Base-by-base conservation (phyloP, 23 red algal species). In the Gracilaria gracilis region DNA sequence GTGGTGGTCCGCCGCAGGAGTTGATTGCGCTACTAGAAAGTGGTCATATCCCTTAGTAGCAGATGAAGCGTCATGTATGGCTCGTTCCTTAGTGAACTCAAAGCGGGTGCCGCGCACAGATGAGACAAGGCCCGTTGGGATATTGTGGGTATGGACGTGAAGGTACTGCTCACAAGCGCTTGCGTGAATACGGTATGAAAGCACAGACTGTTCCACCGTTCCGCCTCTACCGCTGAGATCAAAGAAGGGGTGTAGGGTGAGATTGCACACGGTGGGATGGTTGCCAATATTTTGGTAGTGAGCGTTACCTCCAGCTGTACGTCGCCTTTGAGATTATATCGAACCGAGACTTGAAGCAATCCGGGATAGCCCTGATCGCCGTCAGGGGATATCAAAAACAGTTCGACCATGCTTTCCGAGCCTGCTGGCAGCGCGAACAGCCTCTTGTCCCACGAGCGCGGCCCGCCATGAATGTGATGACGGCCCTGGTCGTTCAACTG, bases 281-380 rank as follows among this genome's bases (percentile, higher is more conserved):
- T 23, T 37, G 5, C 83, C 85, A 1, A 89, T 58, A 24, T 87
- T 88, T 58, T 82, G 15, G 84, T 83, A 9, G 17, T 82, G 15
- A 91, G 55, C 16, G 70, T 84, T 20, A 85, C 75, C 53, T 70
- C 31, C 47, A 95, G 50, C 25, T 57, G 70, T 50, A 44, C 93
- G 19, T 82, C 57, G 20, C 75, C 81, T 2, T 38, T 66, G 4
- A 95, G 33, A 39, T 88, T 58, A 82, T 95, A 95, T 33, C 88
- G 80, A 40, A 95, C 85, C 0, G 40, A 75, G n/a, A 91, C 57
- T 24, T 95, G 72, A 21, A 95, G 38, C 27, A 33, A 13, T 15
- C 61, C 27, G 15, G 93, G 93, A 32, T 80, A 95, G 20, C 93
- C 93, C 32, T 95, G 84, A 74, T 90, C 93, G 40, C 84, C 84